Evolutionary conservation across 208 protist genomes (phyloP).

Genomic region (Acanthamoeba quina): DNA sequence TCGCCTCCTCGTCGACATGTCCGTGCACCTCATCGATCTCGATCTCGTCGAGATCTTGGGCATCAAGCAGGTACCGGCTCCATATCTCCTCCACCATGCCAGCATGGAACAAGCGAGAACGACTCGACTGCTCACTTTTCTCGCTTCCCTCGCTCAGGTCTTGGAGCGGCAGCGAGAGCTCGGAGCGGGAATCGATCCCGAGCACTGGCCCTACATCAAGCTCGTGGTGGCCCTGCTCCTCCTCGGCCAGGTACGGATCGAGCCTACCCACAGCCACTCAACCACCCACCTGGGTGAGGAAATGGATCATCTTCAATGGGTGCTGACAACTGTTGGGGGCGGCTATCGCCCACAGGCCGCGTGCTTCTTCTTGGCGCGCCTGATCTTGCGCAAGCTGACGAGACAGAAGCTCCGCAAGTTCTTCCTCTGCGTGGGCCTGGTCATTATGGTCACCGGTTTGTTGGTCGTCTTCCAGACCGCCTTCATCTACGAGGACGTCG

Average conservation of each 20-base stretch:
- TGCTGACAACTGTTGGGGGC: neutral
- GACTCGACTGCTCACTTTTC: neutral
- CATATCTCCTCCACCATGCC: neutral
- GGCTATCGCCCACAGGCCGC: neutral
- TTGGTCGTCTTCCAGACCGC: constrained; percentile 23
- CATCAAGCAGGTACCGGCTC: constrained; percentile 23
- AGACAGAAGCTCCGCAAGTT: constrained; percentile 11
- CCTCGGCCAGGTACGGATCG: neutral
- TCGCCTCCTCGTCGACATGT: constrained; percentile 60
- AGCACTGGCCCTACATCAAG: constrained; percentile 54
- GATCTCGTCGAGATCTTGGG: constrained; percentile 53
- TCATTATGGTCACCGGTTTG: neutral
- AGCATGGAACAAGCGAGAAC: neutral
- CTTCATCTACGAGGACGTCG: constrained; percentile 60
- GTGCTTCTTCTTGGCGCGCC: constrained; percentile 31
- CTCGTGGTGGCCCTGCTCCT: constrained; percentile 40
- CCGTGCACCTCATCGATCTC: constrained; percentile 54
- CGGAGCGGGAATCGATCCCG: neutral
- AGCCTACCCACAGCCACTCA: no score
- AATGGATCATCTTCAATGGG: no score
- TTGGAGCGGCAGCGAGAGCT: constrained; percentile 35
- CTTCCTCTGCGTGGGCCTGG: neutral
- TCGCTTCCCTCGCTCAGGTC: neutral
- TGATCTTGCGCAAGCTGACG: constrained; percentile 1
- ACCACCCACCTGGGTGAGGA: no score